Evolutionary conservation across 169 alveolate species (phyloP), one percentile per base, ranked within the genome.

Genomic region (Plasmodium chabaudi): DNA sequence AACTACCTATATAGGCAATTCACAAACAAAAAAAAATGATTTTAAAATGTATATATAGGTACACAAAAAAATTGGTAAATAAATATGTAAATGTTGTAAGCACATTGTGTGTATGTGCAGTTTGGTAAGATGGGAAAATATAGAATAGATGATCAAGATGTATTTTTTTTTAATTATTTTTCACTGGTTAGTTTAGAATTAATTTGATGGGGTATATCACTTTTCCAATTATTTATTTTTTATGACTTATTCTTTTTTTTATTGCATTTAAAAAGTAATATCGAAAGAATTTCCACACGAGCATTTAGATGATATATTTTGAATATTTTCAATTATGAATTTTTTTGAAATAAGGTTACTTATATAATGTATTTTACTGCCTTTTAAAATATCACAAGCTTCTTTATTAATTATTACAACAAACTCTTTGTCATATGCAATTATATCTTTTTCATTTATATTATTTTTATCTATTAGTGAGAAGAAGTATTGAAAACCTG

Each of bases 241-340:
- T 5, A 1, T 9, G 19, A 4, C 7, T 53, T 53, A 9, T 6
- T 1, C 3, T 53, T n/a, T n/a, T 21, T 21, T 10, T n/a, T 10
- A 0, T 55, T 12, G 19, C 6, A 25, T 42, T 21, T 72, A 77
- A 34, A 88, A 67, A 42, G 86, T 72, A 12, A 93, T 46, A 55
- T 93, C 96, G 59, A 93, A 93, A 0, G 96, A 93, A 88, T 93
- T 93, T 5, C 96, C 96, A 77, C 96, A 93, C 25, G 96, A 93
- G 55, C 96, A 93, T 47, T 89, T 84, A n/a, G 93, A 91, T 3
- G 94, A 61, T 23, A 92, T 53, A 79, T 93, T 93, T 77, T 72
- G 92, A n/a, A 93, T 93, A 56, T 93, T 87, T 44, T 93, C 93
- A 42, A 93, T 55, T 23, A 75, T 82, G 49, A 93, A 93, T 56